Conservation (phyloP, 768 basidiomycete genomes). For the Suillus subluteus region DNA sequence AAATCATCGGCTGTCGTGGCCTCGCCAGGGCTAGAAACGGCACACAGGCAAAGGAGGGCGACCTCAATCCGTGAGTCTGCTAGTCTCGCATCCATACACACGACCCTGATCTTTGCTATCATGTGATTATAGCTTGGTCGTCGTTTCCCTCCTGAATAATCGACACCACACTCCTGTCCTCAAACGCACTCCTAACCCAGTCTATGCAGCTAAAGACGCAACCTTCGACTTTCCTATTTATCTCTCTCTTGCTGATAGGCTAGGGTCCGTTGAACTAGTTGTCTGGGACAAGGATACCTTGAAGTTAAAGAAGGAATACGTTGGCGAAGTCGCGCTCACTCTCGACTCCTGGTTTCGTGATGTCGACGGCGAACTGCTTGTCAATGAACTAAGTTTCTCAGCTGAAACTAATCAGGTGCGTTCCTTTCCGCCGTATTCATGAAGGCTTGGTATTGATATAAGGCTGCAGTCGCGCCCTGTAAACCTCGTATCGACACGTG, state of each 20-base stretch:
- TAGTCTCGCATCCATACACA: not conserved
- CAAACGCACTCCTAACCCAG: conserved; percentile 73
- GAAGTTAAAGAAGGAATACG: conserved; percentile 77
- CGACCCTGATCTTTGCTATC: conserved; percentile 11
- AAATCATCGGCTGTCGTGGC: conserved; percentile 65
- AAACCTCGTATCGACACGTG: conserved; percentile 51
- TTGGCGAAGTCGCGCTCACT: conserved; percentile 82
- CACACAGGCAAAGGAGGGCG: conserved; percentile 68
- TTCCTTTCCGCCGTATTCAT: conserved; percentile 20
- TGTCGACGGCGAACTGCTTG: conserved; percentile 22
- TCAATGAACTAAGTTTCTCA: conserved; percentile 53
- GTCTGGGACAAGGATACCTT: conserved; percentile 94
- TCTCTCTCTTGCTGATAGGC: conserved; percentile 68
- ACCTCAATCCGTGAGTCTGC: conserved; percentile 75
- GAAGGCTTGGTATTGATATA: conserved; percentile 11
- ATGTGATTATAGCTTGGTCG: conserved; percentile 59
- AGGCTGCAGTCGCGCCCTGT: conserved; percentile 47
- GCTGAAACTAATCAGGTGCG: conserved; percentile 72
- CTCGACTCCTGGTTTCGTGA: conserved; percentile 81
- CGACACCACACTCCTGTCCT: conserved; percentile 74
- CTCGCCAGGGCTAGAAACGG: conserved; percentile 37
- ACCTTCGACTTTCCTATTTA: conserved; percentile 92
- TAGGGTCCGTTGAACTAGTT: conserved; percentile 81
- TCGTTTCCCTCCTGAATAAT: conserved; percentile 59
- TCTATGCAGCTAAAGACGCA: conserved; percentile 66